Evolutionary conservation across 768 basidiomycete species (phyloP), one percentile per base, ranked within the genome.

Genomic region (Megacollybia marginata): DNA sequence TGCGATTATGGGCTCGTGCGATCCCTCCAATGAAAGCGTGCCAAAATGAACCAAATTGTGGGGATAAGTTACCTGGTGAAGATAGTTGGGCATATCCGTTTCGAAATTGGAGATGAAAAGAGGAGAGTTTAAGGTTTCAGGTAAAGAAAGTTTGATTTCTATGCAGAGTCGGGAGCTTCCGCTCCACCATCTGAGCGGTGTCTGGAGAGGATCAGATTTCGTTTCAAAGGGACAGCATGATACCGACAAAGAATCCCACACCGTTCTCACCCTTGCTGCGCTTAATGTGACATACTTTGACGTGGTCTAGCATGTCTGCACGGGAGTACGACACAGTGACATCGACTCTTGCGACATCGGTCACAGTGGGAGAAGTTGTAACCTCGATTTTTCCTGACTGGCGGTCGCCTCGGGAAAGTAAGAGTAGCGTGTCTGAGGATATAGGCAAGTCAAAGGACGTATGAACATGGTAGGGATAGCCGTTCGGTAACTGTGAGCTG

Each of bases 61-160:
- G 13, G 78, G 58, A 10, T 69, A 57, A 13, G 55, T 63, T 4
- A 81, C 48, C 10, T 53, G 50, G 18, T 79, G 71, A 33, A 42
- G 48, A 40, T 70, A 74, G 51, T 69, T 68, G 12, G 64, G 65
- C 33, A 77, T 49, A 33, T 66, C 59, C 4, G 77, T 78, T 50
- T 69, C 65, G 23, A 81, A 66, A 4, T 56, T 57, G 47, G 73
- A 69, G 54, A 82, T 66, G 2, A 54, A 47, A 5, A 68, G 59
- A 12, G 61, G 57, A 8, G 44, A 40, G 44, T 12, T 55, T 47
- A 47, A 54, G 7, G 59, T 57, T 13, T 57, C 59, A 8, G 75
- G 78, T 2, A 78, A 59, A 42, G 59, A 63, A 12, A 74, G 54
- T 15, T 59, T 65, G 12, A 71, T 59, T 6, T 68, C 65, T 35